Base-by-base conservation (phyloP, 345 rosid genomes). In the Mangifera indica region DNA sequence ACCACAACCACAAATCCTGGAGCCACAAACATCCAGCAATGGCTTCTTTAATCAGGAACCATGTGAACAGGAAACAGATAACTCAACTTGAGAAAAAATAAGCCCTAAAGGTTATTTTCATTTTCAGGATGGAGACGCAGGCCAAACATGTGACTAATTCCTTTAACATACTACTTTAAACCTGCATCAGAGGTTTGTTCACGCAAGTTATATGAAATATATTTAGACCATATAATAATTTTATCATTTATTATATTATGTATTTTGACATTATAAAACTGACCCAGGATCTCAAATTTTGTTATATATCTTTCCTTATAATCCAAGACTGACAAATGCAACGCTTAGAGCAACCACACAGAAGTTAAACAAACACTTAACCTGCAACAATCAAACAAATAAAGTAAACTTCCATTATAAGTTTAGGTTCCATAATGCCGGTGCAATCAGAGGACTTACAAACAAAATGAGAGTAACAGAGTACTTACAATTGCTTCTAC, bases 61-160 rank as follows among this genome's bases (percentile, higher is more conserved):
- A 73, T 80, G 80, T 76, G 80, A 73, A 61, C 15, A 60, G 42
- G 7, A 44, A 40, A 72, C 69, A 54, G 26, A 58, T 3, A 51
- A 26, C 49, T 10, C 73, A 66, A 79, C 76, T 71, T 75, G 73
- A 34, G 14, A 46, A 46, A 66, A 37, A 52, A 59, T 69, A 75
- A 37, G 68, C 12, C 58, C 13, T 34, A 32, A 42, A 66, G 54
- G 70, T 40, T 32, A 17, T 11, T 40, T 29, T 54, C 4, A 52
- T 78, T 78, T 78, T 78, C 44, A 78, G 72, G 72, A 63, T 61
- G 68, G 55, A 78, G 45, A 29, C 15, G 73, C n/a, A 66, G 66
- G 66, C 46, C 70, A 79, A 74, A 75, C 79, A 79, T 75, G 76
- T 79, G 73, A 75, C 18, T 42, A 60, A 46, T 61, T 65, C 58